Conservation (phyloP, 257 asterid species). For the Dorcoceras hygrometricum region DNA sequence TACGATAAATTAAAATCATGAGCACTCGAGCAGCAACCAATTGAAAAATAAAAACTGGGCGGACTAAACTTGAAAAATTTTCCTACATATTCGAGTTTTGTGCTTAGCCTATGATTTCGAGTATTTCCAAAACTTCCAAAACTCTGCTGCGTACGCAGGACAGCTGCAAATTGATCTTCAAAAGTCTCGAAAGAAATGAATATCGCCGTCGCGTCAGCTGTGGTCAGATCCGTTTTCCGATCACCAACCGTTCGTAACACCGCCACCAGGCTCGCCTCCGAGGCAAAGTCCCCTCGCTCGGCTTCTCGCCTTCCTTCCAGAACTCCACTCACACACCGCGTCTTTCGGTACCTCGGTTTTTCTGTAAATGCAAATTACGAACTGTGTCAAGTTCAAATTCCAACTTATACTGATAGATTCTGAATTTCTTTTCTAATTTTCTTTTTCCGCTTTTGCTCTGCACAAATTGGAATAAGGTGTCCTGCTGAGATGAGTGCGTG, state of each 20-base stretch:
- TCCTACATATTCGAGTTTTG: too few relatives aligned
- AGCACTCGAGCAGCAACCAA: too few relatives aligned
- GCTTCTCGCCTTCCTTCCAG: conserved; percentile 23
- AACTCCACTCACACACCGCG: conserved; percentile 21
- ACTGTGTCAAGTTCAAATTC: not conserved
- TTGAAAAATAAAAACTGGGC: too few relatives aligned
- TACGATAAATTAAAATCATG: too few relatives aligned
- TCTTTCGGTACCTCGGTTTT: conserved; percentile 22
- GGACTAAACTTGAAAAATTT: too few relatives aligned
- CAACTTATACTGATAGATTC: not conserved
- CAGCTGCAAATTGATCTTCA: too few relatives aligned
- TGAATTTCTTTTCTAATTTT: not conserved
- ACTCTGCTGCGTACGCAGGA: too few relatives aligned
- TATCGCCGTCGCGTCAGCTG: conserved; percentile 13
- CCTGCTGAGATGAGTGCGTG: conserved; percentile 30
- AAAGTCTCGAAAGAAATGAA: not conserved
- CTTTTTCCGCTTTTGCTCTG: not conserved
- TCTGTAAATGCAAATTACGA: not conserved
- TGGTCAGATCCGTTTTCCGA: conserved; percentile 27
- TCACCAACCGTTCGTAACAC: conserved; percentile 24
- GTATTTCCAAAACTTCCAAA: too few relatives aligned
- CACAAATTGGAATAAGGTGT: conserved; percentile 18
- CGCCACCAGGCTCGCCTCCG: conserved; percentile 17
- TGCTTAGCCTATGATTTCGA: too few relatives aligned
- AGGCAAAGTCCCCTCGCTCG: conserved; percentile 17